Conservation (phyloP, 306 rosid species). For the Betula pendula region DNA sequence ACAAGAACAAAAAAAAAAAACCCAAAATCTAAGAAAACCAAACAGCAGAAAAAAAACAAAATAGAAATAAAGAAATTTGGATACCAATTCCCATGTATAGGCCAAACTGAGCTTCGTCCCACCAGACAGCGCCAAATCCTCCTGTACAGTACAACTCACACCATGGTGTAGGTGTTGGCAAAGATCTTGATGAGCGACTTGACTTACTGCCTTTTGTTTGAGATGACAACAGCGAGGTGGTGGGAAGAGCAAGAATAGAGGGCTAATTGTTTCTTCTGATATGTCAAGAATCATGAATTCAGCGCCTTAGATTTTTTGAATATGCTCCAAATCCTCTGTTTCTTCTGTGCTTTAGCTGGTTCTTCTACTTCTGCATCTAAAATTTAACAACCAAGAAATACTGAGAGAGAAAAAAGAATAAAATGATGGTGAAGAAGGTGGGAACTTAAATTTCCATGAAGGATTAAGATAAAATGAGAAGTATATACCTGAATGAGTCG, state of each 20-base stretch:
- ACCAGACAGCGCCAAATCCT: constrained; percentile 60
- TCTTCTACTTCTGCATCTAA: neutral
- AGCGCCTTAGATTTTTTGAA: too few species aligned
- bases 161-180: constrained; percentile 82
- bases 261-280: too few species aligned
- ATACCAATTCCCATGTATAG: constrained; percentile 93
- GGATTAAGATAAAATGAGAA: too few species aligned
- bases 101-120: constrained; percentile 76
- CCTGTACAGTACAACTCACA: constrained; percentile 83
- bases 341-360: too few species aligned
- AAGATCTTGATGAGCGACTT: constrained; percentile 64
- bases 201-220: constrained; percentile 42
- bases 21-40: neutral
- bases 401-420: neutral
- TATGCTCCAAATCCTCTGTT: too few species aligned
- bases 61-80: neutral
- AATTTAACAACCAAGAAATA: neutral
- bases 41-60: neutral
- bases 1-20: neutral
- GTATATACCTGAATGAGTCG: too few species aligned
- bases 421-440: neutral
- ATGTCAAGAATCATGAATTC: too few species aligned
- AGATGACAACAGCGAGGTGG: neutral
- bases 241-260: too few species aligned
- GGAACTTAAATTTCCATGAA: too few species aligned